Percentiles rank a stretch among this genome's conserved stretches.
phyloP scores from a whole-genome alignment of 164 flowering plant genomes.

The Kingdonia uniflora region DNA sequence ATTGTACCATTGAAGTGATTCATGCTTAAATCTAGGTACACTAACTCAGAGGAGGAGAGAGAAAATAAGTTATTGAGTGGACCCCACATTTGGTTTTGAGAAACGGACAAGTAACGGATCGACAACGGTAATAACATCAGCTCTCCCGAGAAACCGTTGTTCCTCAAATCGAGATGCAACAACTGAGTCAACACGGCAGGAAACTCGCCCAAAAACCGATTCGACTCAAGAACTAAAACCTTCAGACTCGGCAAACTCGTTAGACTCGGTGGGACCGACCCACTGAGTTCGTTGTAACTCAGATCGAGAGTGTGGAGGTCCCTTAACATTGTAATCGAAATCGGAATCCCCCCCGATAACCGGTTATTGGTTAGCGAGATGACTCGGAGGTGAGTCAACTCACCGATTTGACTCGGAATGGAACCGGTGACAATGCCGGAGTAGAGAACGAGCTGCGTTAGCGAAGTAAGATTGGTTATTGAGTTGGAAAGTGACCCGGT shows the following conservation, averaged over 20 bases:
- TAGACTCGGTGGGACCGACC: slow-evolving; percentile 33
- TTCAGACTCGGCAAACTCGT: slow-evolving; percentile 19
- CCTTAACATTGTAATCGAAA: slow-evolving; percentile 22
- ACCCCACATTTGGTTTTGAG: slow-evolving; percentile 45
- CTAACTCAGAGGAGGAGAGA: slow-evolving; percentile 26
- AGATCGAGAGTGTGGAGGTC: slow-evolving; percentile 65
- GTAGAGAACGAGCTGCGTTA: slow-evolving; percentile 49
- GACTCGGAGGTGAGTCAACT: slow-evolving; percentile 45
- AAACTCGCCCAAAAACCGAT: slow-evolving; percentile 32
- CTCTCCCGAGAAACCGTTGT: slow-evolving; percentile 34
- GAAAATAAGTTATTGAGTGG: slow-evolving; percentile 26
- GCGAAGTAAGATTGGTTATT: slow-evolving; percentile 31
- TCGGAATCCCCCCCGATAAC: slow-evolving; percentile 48
- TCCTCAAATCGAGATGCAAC: slow-evolving; percentile 44
- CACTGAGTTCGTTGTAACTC: slow-evolving; percentile 47
- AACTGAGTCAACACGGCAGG: slow-evolving; percentile 23
- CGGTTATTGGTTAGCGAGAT: slow-evolving; percentile 51
- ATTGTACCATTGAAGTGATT: slow-evolving; percentile 54
- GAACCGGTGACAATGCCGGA: slow-evolving; percentile 62
- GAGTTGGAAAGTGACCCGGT: slow-evolving; percentile 45
- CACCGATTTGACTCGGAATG: slow-evolving; percentile 39
- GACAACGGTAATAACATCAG: slow-evolving; percentile 37
- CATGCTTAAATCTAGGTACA: slow-evolving; percentile 58
- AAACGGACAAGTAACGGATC: slow-evolving; percentile 55
- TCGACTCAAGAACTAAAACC: slow-evolving; percentile 37